Conservation (phyloP, 208 protist species). For the Leishmania arabica region DNA sequence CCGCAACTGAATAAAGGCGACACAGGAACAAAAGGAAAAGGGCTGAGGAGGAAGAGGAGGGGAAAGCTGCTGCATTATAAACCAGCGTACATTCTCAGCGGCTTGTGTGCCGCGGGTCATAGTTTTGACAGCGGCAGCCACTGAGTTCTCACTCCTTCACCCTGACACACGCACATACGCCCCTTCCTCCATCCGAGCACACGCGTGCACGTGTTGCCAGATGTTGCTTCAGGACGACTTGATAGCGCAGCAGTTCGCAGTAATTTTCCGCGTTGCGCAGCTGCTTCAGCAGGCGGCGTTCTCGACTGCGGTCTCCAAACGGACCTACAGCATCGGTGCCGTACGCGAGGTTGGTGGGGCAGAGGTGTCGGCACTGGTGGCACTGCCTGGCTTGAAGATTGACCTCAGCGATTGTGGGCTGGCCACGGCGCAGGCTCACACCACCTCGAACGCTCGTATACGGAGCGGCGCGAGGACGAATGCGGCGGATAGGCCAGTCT, state of each 20-base stretch:
- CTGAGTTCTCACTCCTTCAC: neutral
- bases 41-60: neutral
- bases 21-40: neutral
- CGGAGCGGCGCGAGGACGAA: neutral
- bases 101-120: neutral
- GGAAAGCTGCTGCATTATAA: neutral
- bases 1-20: neutral
- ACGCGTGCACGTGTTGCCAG: neutral
- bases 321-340: neutral
- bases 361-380: neutral
- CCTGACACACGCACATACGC: neutral
- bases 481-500: neutral
- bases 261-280: conserved; percentile 12
- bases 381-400: neutral
- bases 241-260: conserved; percentile 17
- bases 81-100: neutral
- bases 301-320: neutral
- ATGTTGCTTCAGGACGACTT: conserved; percentile 29
- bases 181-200: neutral
- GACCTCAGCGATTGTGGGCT: neutral
- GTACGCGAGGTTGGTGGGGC: neutral
- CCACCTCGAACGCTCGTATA: neutral
- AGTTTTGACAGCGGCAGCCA: neutral
- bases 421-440: neutral
- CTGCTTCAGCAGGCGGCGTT: conserved; percentile 19